A percentile compares a stretch with the other conserved stretches of the same genome.
These are phyloP conservation scores for Phlyctochytrium planicorne DNA, from an alignment of 192 early-diverging fungal species.

Conservation along the genomic window DNA sequence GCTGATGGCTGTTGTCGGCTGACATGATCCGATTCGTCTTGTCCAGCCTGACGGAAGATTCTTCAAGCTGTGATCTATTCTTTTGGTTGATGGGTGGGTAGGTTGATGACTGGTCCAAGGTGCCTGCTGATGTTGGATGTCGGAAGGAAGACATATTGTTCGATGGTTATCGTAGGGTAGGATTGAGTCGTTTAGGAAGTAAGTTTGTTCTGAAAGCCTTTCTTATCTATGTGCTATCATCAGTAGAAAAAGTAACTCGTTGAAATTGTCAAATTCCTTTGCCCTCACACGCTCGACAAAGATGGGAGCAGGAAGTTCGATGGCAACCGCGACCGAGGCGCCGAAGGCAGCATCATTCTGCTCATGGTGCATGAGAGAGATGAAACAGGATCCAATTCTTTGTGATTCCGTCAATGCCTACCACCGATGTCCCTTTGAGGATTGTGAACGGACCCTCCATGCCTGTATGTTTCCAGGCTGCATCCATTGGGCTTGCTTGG, in stretches of 20 bases:
- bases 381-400: constrained; percentile 1
- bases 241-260: too few species aligned
- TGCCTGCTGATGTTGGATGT: too few species aligned
- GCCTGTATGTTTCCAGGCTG: constrained; percentile 10
- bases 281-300: too few species aligned
- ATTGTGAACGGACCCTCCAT: constrained; percentile 20
- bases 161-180: too few species aligned
- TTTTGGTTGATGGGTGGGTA: not conserved
- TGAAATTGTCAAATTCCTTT: too few species aligned
- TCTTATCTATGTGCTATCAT: too few species aligned
- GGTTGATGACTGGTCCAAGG: too few species aligned
- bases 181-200: too few species aligned
- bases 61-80: not conserved
- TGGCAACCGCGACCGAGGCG: too few species aligned
- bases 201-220: too few species aligned
- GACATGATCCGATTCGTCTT: not conserved
- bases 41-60: not conserved
- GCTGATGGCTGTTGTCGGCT: not conserved
- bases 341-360: constrained; percentile 16
- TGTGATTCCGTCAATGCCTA: not conserved
- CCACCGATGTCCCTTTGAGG: constrained; percentile 15
- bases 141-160: too few species aligned
- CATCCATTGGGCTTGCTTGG: constrained; percentile 16
- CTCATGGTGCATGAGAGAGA: constrained; percentile 22
- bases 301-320: too few species aligned